Evolutionary conservation across 2,329 filamentous ascomycete genomes (phyloP).

Genomic region (Myrmaecium sp.): DNA sequence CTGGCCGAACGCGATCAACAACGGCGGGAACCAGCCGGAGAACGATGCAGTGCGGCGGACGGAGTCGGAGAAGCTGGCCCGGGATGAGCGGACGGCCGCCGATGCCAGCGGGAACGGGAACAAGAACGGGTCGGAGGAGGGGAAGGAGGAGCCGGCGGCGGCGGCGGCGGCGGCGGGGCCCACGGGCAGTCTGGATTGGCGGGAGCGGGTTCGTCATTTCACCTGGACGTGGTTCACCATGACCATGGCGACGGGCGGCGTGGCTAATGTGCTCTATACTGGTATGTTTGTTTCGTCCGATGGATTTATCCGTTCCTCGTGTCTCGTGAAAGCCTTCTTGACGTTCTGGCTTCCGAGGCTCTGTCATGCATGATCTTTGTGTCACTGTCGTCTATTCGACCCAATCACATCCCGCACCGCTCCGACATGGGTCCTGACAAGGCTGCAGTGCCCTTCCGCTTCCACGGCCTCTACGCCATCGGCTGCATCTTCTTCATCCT

Average conservation of each 20-base stretch:
- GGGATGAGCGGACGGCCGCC: not conserved
- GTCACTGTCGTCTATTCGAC: constrained; percentile 1
- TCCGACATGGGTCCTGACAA: not conserved
- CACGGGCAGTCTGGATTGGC: constrained; percentile 30
- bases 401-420: not conserved
- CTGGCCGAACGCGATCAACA: too few relatives aligned
- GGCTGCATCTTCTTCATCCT: constrained; percentile 31
- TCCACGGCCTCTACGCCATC: constrained; percentile 28
- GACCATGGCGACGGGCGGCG: constrained; percentile 44
- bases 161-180: constrained; percentile 1
- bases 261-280: constrained; percentile 41
- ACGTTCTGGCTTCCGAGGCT: not conserved
- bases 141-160: not conserved
- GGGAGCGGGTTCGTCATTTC: constrained; percentile 41
- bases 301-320: constrained; percentile 1
- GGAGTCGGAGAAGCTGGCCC: too few relatives aligned
- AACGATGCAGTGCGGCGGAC: too few relatives aligned
- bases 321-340: not conserved
- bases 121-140: not conserved
- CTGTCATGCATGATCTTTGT: not conserved
- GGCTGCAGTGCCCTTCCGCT: constrained; percentile 22
- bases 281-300: constrained; percentile 24
- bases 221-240: constrained; percentile 70
- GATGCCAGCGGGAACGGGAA: not conserved
- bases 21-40: too few relatives aligned